Percentiles rank a stretch among this genome's conserved stretches.
Conservation (phyloP, 2,329 filamentous ascomycete genomes). For the Aspergillus calidoustus region DNA sequence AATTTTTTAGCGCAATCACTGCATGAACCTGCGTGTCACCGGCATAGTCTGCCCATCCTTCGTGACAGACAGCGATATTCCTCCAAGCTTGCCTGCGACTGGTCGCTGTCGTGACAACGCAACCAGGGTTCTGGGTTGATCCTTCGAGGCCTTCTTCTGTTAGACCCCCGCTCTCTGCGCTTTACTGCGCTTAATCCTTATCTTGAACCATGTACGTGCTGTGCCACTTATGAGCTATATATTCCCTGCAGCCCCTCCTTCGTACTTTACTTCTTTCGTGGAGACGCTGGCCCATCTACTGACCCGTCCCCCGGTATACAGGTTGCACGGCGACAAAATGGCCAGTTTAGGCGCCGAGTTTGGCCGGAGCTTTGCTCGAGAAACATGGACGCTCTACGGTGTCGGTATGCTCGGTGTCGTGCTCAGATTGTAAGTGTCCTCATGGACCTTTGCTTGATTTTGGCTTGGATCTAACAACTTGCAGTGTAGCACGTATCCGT, state of each 20-base stretch:
- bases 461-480: conserved; percentile 3
- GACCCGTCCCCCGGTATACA: conserved; percentile 18
- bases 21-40: background rate
- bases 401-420: conserved; percentile 43
- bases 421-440: conserved; percentile 47
- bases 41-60: background rate
- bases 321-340: conserved; percentile 33
- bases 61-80: background rate
- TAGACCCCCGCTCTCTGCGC: background rate
- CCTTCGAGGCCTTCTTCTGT: background rate
- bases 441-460: conserved; percentile 3
- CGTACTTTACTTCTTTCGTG: conserved; percentile 6
- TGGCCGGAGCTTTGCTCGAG: conserved; percentile 34
- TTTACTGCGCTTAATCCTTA: background rate
- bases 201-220: conserved; percentile 6
- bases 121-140: conserved; percentile 10
- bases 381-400: conserved; percentile 49
- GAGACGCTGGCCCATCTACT: conserved; percentile 5
- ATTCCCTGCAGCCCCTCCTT: conserved; percentile 6
- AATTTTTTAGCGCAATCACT: conserved; percentile 6
- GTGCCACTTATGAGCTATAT: background rate
- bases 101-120: background rate
- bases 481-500: conserved; percentile 45
- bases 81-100: background rate
- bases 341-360: conserved; percentile 35